Evolutionary conservation across 768 basidiomycete species (phyloP).

Genomic region (Hygrophoropsis aurantiaca): DNA sequence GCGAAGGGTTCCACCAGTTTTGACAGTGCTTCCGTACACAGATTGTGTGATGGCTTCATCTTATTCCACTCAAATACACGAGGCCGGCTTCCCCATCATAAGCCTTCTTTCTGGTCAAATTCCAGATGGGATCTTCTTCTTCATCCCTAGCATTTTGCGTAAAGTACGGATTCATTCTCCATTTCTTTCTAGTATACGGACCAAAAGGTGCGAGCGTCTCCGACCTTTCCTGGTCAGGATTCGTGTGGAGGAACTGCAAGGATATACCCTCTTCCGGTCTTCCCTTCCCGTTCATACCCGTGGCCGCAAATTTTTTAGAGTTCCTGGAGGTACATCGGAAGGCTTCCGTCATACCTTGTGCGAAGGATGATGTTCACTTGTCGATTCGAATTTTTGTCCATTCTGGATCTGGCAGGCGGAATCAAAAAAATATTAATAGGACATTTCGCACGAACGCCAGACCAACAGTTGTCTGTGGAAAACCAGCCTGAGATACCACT

Average conservation of each 20-base stretch:
- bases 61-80: not conserved
- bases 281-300: not conserved
- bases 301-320: not conserved
- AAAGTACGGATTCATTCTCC: not conserved
- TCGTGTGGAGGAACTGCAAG: too few species aligned
- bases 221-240: too few species aligned
- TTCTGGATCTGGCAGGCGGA: not conserved
- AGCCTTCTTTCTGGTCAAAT: not conserved
- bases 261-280: not conserved
- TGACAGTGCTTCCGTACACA: not conserved
- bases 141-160: not conserved
- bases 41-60: not conserved
- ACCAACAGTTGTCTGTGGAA: not conserved
- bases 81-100: too few species aligned
- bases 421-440: not conserved
- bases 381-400: not conserved
- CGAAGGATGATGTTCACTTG: not conserved
- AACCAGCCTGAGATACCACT: not conserved
- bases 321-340: slow-evolving; percentile 1
- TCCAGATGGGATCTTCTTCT: slow-evolving; percentile 1
- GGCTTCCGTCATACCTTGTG: slow-evolving; percentile 4
- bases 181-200: not conserved
- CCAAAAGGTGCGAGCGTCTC: not conserved
- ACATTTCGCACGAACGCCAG: not conserved
- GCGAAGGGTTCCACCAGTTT: slow-evolving; percentile 3